Evolutionary conservation across 2,329 filamentous ascomycete species (phyloP).

Genomic region (Fusarium citri): DNA sequence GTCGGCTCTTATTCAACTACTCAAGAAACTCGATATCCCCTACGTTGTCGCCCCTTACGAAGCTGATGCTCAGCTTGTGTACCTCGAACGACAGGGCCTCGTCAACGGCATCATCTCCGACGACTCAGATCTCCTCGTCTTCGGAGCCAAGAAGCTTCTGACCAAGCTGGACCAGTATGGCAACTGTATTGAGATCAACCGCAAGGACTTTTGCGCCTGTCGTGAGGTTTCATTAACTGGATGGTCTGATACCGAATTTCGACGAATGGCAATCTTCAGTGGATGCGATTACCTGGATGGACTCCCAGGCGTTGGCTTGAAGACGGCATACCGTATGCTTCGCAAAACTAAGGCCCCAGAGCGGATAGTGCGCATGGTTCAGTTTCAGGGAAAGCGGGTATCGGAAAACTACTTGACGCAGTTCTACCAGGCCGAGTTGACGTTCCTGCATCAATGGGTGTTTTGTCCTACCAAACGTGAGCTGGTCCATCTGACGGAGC

Average conservation of each 20-base stretch:
- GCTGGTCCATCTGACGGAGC: constrained; percentile 80
- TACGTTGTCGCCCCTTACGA: constrained; percentile 98
- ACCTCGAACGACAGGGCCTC: constrained; percentile 86
- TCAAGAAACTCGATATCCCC: constrained; percentile 81
- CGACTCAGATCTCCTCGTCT: constrained; percentile 95
- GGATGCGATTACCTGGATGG: constrained; percentile 95
- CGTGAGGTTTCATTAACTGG: constrained; percentile 89
- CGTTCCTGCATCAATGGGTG: constrained; percentile 94
- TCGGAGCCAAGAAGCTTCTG: constrained; percentile 88
- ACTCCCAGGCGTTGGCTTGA: constrained; percentile 87
- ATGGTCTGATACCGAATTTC: constrained; percentile 92
- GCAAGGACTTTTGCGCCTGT: constrained; percentile 87
- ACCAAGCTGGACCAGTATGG: constrained; percentile 97
- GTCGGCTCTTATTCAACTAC: constrained; percentile 86
- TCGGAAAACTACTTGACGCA: constrained; percentile 83
- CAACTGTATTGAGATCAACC: constrained; percentile 90
- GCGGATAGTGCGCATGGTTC: constrained; percentile 81
- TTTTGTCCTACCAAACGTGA: constrained; percentile 81
- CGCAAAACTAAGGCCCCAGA: constrained; percentile 92
- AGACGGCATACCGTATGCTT: constrained; percentile 91
- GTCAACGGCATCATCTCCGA: constrained; percentile 93
- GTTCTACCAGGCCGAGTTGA: constrained; percentile 89
- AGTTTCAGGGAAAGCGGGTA: constrained; percentile 90
- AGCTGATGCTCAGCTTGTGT: constrained; percentile 95
- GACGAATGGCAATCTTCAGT: constrained; percentile 94